Evolutionary conservation across 768 basidiomycete genomes (phyloP).

Genomic region (Macrocybe gigantea): DNA sequence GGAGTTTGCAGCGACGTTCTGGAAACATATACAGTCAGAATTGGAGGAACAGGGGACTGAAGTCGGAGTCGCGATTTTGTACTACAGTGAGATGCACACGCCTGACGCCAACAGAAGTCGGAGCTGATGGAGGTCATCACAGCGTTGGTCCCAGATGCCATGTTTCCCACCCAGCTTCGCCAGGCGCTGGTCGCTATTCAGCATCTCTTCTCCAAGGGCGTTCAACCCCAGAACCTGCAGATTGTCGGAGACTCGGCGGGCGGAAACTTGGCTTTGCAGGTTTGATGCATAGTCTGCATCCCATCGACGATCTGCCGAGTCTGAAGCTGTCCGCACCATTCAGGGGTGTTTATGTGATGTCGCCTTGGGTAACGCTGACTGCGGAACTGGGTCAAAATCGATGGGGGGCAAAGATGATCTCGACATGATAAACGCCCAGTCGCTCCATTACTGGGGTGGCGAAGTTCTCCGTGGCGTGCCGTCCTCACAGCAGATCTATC

Average conservation of each 20-base stretch:
- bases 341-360: slow-evolving; percentile 28
- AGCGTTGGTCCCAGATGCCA: slow-evolving; percentile 27
- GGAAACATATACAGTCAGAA: slow-evolving; percentile 20
- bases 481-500: slow-evolving; percentile 19
- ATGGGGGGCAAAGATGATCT: slow-evolving; percentile 15
- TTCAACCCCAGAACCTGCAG: slow-evolving; percentile 24
- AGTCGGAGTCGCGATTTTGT: slow-evolving; percentile 22
- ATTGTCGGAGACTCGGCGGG: slow-evolving; percentile 37
- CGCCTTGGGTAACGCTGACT: slow-evolving; percentile 29
- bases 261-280: slow-evolving; percentile 26
- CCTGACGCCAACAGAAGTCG: background rate
- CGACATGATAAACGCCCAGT: slow-evolving; percentile 16
- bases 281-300: slow-evolving; percentile 32
- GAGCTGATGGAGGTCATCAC: background rate
- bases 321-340: slow-evolving; percentile 17
- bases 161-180: slow-evolving; percentile 28
- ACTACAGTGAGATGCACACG: slow-evolving; percentile 20
- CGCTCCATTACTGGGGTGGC: slow-evolving; percentile 13
- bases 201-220: slow-evolving; percentile 23
- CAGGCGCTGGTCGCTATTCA: slow-evolving; percentile 24
- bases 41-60: slow-evolving; percentile 16
- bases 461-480: slow-evolving; percentile 19
- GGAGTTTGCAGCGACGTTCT: slow-evolving; percentile 17
- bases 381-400: slow-evolving; percentile 14
- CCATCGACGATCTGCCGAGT: slow-evolving; percentile 19